These are phyloP conservation scores for Alternaria viburni DNA, from an alignment of 2,329 filamentous ascomycete species.

Conservation along the genomic window DNA sequence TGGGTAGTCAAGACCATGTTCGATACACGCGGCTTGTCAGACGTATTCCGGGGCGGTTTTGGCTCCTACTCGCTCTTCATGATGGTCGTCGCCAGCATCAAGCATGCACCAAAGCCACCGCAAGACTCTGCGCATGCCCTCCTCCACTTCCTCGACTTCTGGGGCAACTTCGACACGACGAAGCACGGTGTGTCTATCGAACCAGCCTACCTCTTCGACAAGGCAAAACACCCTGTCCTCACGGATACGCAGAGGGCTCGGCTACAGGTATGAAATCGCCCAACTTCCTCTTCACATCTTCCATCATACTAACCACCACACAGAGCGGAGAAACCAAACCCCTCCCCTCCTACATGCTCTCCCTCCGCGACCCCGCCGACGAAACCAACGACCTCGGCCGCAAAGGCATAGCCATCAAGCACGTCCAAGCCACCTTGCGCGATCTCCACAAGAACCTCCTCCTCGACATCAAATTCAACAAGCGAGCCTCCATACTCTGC, in stretches of 20 bases:
- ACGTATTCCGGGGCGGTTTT: constrained; percentile 57
- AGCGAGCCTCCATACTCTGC: constrained; percentile 23
- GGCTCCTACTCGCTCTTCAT: constrained; percentile 63
- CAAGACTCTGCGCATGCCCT: constrained; percentile 52
- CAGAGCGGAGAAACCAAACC: constrained; percentile 21
- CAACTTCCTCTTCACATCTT: neutral
- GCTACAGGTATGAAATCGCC: constrained; percentile 25
- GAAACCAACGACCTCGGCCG: constrained; percentile 63
- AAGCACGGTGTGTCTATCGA: constrained; percentile 58
- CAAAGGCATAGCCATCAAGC: constrained; percentile 56
- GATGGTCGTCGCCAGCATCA: constrained; percentile 63
- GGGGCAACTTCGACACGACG: constrained; percentile 54
- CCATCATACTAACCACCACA: constrained; percentile 7
- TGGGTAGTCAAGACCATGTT: constrained; percentile 58
- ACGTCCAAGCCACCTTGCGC: constrained; percentile 55
- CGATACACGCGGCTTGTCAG: constrained; percentile 57
- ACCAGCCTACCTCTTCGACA: constrained; percentile 54
- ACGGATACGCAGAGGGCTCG: constrained; percentile 17
- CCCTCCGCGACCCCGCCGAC: constrained; percentile 66
- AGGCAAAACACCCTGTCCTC: constrained; percentile 32
- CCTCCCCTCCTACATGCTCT: constrained; percentile 51
- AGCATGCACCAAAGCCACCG: constrained; percentile 48
- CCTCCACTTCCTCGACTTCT: constrained; percentile 58
- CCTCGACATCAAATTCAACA: constrained; percentile 20
- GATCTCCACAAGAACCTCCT: constrained; percentile 21